Evolutionary conservation across 805 yeast species (phyloP).

Genomic region (Candida maris): DNA sequence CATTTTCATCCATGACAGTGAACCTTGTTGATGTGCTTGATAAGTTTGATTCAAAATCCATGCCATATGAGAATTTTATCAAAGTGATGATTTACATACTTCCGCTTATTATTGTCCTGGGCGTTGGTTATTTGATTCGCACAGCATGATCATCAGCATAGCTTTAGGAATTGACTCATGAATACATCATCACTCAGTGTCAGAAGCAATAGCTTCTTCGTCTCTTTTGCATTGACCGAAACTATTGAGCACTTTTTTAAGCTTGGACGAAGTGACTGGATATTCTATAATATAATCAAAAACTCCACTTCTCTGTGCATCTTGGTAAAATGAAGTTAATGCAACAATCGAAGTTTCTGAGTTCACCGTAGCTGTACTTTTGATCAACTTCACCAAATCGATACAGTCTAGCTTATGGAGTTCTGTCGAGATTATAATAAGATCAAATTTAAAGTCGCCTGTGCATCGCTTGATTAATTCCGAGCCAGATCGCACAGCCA

Average conservation of each 20-base stretch:
- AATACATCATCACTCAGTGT: slow-evolving; percentile 30
- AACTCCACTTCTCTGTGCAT: slow-evolving; percentile 50
- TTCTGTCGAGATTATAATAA: slow-evolving; percentile 72
- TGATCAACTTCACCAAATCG: slow-evolving; percentile 74
- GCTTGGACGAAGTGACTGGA: slow-evolving; percentile 46
- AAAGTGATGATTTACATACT: neutral
- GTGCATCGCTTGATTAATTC: slow-evolving; percentile 80
- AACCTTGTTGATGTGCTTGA: slow-evolving; percentile 17
- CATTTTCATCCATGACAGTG: slow-evolving; percentile 42
- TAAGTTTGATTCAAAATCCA: slow-evolving; percentile 9
- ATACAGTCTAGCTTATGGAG: slow-evolving; percentile 64
- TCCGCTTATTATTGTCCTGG: slow-evolving; percentile 3
- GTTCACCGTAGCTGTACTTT: slow-evolving; percentile 74
- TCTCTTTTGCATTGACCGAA: slow-evolving; percentile 20
- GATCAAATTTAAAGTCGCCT: slow-evolving; percentile 77
- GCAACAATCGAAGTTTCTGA: slow-evolving; percentile 75
- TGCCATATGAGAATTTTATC: neutral
- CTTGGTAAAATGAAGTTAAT: slow-evolving; percentile 65
- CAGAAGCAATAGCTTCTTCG: slow-evolving; percentile 33
- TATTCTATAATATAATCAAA: slow-evolving; percentile 74
- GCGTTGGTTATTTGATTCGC: neutral
- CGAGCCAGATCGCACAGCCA: slow-evolving; percentile 72
- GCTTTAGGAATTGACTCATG: too few relatives aligned
- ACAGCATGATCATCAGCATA: neutral
- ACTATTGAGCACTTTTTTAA: slow-evolving; percentile 29